Evolutionary conservation across 257 asterid genomes (phyloP), one percentile per base, ranked within the genome.

Genomic region (Solanum raphanifolium): DNA sequence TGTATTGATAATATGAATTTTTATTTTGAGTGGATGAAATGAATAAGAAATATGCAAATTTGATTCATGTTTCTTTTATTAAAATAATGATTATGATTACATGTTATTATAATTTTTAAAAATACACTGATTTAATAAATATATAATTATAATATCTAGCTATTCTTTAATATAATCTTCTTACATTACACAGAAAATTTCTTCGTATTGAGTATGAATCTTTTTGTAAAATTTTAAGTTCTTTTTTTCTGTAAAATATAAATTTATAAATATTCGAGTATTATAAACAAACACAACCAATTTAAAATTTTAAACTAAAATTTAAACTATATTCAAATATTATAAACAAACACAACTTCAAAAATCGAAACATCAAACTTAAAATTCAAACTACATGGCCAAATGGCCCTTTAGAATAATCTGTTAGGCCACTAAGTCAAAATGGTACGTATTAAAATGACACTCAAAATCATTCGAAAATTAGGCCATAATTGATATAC

Each of bases 121-220:
- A 16, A 52, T 16, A 46, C 58, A 46, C 0, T 13, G 20, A 46
- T 46, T 0, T 46, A 18, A 52, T 52, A 52, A 52, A 52, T 52
- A 0, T 0, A 5, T 1, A 6, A 52, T 52, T 16, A 16, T 52
- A 52, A 6, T 52, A 52, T 16, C 21, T 52, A 52, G 1, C 23
- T 16, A 52, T 52, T 52, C 1, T 52, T 2, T 16, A 52, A 52
- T 52, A 52, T 16, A 16, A 52, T 52, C 0, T 0, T 52, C 62
- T 52, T 52, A 6, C 0, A 52, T 0, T 5, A 2, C 0, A 52
- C 9, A 0, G 0, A 16, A 52, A 0, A 52, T 52, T 0, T 52
- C 23, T 52, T 16, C 62, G 0, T 16, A 0, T 0, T 1, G 23
- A 52, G 23, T 16, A 6, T 52, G 9, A 52, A 0, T 16, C 4